phyloP scores from a whole-genome alignment of 306 rosid species.

The Cucurbita ficifolia region DNA sequence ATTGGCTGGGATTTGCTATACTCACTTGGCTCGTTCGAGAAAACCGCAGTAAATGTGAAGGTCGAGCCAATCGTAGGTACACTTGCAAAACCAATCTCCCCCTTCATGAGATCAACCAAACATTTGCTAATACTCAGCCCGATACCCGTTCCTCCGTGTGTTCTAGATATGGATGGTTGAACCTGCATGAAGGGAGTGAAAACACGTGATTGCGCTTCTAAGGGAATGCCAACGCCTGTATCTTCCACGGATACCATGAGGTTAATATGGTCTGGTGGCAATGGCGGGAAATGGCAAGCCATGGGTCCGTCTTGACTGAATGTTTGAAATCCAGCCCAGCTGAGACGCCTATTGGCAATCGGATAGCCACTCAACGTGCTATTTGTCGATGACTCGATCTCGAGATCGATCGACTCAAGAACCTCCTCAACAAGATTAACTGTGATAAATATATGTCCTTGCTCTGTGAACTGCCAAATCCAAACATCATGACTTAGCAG shows the following conservation, averaged over 20 bases:
- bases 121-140: conserved; percentile 97
- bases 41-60: conserved; percentile 79
- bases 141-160: conserved; percentile 93
- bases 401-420: conserved; percentile 50
- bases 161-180: conserved; percentile 73
- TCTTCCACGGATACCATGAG: conserved; percentile 91
- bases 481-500: neutral
- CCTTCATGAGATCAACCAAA: conserved; percentile 88
- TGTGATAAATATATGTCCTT: conserved; percentile 86
- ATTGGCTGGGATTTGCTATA: conserved; percentile 31
- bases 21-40: conserved; percentile 32
- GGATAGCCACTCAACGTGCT: conserved; percentile 82
- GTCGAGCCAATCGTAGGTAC: conserved; percentile 77
- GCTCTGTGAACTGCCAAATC: conserved; percentile 75
- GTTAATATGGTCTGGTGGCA: conserved; percentile 41
- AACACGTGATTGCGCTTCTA: conserved; percentile 50
- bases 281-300: conserved; percentile 30
- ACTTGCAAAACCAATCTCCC: conserved; percentile 86
- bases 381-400: conserved; percentile 38
- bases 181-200: conserved; percentile 99
- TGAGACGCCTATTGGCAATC: conserved; percentile 40
- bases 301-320: conserved; percentile 44
- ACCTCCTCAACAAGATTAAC: conserved; percentile 81
- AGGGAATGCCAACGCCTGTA: conserved; percentile 92
- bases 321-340: conserved; percentile 64